Evolutionary conservation across 805 yeast species (phyloP).

Genomic region (Candida coleopterorum): DNA sequence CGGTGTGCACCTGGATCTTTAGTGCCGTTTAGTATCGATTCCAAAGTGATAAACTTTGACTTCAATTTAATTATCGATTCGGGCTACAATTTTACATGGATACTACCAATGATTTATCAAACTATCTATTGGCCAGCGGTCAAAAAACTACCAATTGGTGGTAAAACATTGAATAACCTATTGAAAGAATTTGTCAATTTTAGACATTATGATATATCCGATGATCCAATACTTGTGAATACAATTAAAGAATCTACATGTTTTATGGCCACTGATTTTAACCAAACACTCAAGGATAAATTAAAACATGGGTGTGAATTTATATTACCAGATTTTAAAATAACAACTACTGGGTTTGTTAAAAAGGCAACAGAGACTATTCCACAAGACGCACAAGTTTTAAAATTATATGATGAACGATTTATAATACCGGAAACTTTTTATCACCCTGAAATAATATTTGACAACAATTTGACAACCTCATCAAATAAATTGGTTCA

Average conservation of each 20-base stretch:
- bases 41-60: conserved; percentile 32
- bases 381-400: conserved; percentile 54
- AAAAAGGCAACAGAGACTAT: conserved; percentile 19
- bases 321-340: conserved; percentile 82
- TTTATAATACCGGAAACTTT: conserved; percentile 83
- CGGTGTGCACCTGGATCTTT: conserved; percentile 60
- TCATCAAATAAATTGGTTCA: conserved; percentile 28
- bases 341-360: conserved; percentile 72
- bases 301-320: conserved; percentile 52
- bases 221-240: conserved; percentile 80
- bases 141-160: conserved; percentile 79
- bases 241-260: conserved; percentile 78
- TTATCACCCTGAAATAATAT: conserved; percentile 73
- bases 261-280: conserved; percentile 61
- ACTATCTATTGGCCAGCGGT: conserved; percentile 73
- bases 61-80: conserved; percentile 80
- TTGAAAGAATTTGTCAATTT: conserved; percentile 82
- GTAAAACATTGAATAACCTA: conserved; percentile 76
- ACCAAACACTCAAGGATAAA: conserved; percentile 37
- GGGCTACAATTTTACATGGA: conserved; percentile 85
- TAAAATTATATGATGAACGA: conserved; percentile 75
- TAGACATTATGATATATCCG: conserved; percentile 88
- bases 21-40: conserved; percentile 18
- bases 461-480: conserved; percentile 30
- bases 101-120: conserved; percentile 79